These are phyloP conservation scores for Cornus kousa DNA, from an alignment of 148 eudicot genomes.

Conservation along the genomic window DNA sequence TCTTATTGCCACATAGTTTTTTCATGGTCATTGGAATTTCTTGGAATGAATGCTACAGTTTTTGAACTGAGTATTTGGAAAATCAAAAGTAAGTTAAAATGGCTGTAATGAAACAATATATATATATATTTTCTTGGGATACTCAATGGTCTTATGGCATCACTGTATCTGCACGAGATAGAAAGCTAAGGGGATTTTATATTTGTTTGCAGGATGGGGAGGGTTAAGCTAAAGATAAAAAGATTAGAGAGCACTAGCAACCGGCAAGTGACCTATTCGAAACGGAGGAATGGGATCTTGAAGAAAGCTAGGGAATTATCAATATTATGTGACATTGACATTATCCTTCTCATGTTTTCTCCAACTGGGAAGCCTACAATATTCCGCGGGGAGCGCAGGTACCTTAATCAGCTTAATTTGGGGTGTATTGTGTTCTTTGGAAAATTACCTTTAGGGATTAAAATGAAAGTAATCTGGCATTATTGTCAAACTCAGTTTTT, in stretches of 20 bases:
- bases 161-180: neutral
- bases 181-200: conserved; percentile 16
- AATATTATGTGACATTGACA: conserved; percentile 71
- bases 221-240: conserved; percentile 80
- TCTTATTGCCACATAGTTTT: neutral
- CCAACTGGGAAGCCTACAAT: conserved; percentile 75
- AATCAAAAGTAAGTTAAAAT: neutral
- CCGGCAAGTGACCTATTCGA: conserved; percentile 73
- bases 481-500: neutral
- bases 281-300: conserved; percentile 63
- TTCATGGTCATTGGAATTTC: conserved; percentile 3
- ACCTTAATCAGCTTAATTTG: conserved; percentile 13
- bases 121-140: neutral
- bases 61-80: neutral
- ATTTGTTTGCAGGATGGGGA: conserved; percentile 57
- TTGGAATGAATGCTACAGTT: conserved; percentile 6
- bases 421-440: neutral
- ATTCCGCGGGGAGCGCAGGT: conserved; percentile 75
- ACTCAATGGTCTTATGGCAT: neutral
- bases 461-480: neutral
- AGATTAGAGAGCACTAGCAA: conserved; percentile 65
- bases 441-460: neutral
- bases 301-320: conserved; percentile 77
- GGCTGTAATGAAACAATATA: neutral
- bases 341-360: conserved; percentile 69